Evolutionary conservation across 108 stramenopile genomes (phyloP).

Genomic region (Bacterosira constricta): DNA sequence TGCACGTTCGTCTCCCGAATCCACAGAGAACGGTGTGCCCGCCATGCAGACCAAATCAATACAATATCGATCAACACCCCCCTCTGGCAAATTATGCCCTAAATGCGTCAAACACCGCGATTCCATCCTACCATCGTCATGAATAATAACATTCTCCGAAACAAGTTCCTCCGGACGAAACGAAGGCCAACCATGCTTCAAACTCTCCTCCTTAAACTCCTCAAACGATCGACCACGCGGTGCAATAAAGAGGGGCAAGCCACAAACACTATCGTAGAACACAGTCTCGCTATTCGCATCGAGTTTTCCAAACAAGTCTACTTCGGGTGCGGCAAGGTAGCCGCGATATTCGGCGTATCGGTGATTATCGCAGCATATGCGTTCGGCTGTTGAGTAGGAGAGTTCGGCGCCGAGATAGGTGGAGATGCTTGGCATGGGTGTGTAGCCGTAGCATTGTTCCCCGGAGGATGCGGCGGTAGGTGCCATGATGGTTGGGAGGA

Average conservation of each 20-base stretch:
- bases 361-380: conserved; percentile 39
- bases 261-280: conserved; percentile 65
- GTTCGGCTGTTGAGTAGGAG: conserved; percentile 18
- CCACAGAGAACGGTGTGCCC: conserved; percentile 11
- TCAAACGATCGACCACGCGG: conserved; percentile 51
- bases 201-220: conserved; percentile 42
- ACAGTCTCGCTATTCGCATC: conserved; percentile 5
- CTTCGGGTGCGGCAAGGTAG: conserved; percentile 37
- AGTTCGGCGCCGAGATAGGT: conserved; percentile 17
- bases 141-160: conserved; percentile 35
- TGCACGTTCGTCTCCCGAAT: conserved; percentile 20
- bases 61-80: conserved; percentile 33
- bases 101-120: conserved; percentile 38
- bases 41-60: conserved; percentile 44
- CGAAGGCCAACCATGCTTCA: conserved; percentile 41
- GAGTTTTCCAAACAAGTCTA: conserved; percentile 18
- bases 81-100: conserved; percentile 35
- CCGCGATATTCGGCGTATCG: conserved; percentile 24
- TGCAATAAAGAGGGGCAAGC: conserved; percentile 53
- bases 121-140: conserved; percentile 40
- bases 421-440: conserved; percentile 24
- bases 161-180: conserved; percentile 27
- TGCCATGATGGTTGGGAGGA: conserved; percentile 7
- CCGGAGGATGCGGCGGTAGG: neutral
- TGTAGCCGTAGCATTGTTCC: conserved; percentile 22